Conservation (phyloP, 805 yeast genomes). For the Lachancea sp. region DNA sequence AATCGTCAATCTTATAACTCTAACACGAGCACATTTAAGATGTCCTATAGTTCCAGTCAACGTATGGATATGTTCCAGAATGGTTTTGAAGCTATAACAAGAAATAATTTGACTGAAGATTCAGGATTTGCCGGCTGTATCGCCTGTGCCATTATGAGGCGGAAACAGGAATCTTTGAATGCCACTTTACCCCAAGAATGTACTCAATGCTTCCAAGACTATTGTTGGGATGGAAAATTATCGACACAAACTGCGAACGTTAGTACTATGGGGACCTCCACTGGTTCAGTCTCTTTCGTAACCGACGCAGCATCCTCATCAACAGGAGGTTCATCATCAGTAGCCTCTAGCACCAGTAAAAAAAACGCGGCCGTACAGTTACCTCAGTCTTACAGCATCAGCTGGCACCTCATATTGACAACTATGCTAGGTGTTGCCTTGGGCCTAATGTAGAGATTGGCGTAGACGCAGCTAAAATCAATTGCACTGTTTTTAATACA, state of each 20-base stretch:
- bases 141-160: slow-evolving; percentile 76
- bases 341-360: slow-evolving; percentile 7
- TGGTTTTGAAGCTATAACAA: slow-evolving; percentile 68
- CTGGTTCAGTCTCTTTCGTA: slow-evolving; percentile 9
- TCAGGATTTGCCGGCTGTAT: slow-evolving; percentile 67
- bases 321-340: slow-evolving; percentile 4
- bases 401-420: slow-evolving; percentile 2
- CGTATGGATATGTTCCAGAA: slow-evolving; percentile 56
- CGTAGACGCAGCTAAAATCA: no score
- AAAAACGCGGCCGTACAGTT: slow-evolving; percentile 2
- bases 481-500: no score
- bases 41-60: slow-evolving; percentile 55
- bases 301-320: slow-evolving; percentile 12
- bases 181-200: slow-evolving; percentile 62
- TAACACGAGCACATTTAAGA: slow-evolving; percentile 66
- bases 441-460: slow-evolving; percentile 4
- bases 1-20: slow-evolving; percentile 58
- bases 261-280: slow-evolving; percentile 14
- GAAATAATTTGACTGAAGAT: slow-evolving; percentile 62
- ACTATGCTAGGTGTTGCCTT: slow-evolving; percentile 3
- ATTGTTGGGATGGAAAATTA: slow-evolving; percentile 57
- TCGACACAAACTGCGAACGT: slow-evolving; percentile 33
- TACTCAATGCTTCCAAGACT: slow-evolving; percentile 57
- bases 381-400: not conserved
- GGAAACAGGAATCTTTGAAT: slow-evolving; percentile 66